Evolutionary conservation across 192 early-diverging fungal species (phyloP), one percentile per base, ranked within the genome.

Genomic region (Mortierella claussenii): DNA sequence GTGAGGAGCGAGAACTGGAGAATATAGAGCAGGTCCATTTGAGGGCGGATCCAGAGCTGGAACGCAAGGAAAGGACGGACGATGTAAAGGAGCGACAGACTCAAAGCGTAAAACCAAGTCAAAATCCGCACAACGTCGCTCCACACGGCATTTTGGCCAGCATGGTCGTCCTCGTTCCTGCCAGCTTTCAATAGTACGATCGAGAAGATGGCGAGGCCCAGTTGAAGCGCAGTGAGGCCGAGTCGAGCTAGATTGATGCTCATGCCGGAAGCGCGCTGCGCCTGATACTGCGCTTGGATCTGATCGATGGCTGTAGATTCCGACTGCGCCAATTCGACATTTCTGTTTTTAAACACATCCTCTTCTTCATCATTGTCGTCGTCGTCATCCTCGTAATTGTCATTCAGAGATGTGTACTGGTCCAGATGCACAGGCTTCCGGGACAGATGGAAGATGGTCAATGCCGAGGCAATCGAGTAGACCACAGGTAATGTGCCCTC

Each of bases 21-120:
- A 11, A 49, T 12, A 15, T 76, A 76, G 33, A 76, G 54, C 36
- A 76, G n/a, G 46, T 76, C 73, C 45, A 76, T 34, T 23, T 76
- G 73, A 34, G 58, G 73, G 3, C 73, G 63, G 9, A 76, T 55
- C 73, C 73, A 76, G 65, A 76, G 62, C 58, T 67, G 73, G 26
- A 28, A 62, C 5, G 73, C 37, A 6, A 50, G 15, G 12, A 37
- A 3, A n/a, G 73, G 73, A 9, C 47, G 43, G 27, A 61, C 27
- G 20, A 49, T 51, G 27, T 67, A 31, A 20, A 62, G 5, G 49
- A 62, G 48, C 10, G 73, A 54, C 36, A 76, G 40, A 26, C 15
- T 17, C 6, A 67, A 37, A 30, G 64, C 64, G 42, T 76, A 76
- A 1, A 53, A 31, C 73, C 73, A 76, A 11, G 57, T 40, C 17